Evolutionary conservation across 345 rosid genomes (phyloP).

Genomic region (Citrus sinensis): DNA sequence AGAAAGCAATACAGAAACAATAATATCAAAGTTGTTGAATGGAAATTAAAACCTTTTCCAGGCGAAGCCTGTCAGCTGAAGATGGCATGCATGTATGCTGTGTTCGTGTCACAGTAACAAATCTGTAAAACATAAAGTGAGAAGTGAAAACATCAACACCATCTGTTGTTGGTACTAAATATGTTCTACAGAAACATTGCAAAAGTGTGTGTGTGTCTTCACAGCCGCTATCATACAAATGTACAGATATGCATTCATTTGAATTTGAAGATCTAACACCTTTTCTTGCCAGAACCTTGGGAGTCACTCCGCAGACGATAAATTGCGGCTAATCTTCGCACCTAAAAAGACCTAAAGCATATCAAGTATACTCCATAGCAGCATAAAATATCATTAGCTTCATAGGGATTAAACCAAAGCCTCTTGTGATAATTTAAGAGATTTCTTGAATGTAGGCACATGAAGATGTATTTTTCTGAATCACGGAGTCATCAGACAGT

Average conservation of each 20-base stretch:
- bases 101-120: constrained; percentile 66
- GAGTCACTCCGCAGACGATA: constrained; percentile 57
- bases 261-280: constrained; percentile 26
- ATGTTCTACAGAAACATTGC: not conserved
- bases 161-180: not conserved
- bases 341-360: constrained; percentile 29
- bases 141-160: constrained; percentile 12
- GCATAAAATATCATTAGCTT: not conserved
- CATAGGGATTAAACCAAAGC: not conserved
- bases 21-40: not conserved
- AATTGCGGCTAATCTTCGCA: constrained; percentile 70
- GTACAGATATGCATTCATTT: not conserved
- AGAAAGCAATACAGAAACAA: constrained; percentile 4
- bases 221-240: not conserved
- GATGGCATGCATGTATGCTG: constrained; percentile 87
- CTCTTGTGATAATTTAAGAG: not conserved
- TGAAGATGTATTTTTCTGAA: not conserved
- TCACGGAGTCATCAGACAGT: not conserved
- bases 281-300: constrained; percentile 86
- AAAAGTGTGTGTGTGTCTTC: too few species aligned
- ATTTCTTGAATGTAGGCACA: constrained; percentile 4
- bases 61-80: constrained; percentile 60
- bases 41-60: constrained; percentile 55
- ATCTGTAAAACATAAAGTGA: constrained; percentile 35
- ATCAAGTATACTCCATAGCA: constrained; percentile 14